Conservation (phyloP, 1,139 yeast species). For the Sugiyamaella grinbergsii region DNA sequence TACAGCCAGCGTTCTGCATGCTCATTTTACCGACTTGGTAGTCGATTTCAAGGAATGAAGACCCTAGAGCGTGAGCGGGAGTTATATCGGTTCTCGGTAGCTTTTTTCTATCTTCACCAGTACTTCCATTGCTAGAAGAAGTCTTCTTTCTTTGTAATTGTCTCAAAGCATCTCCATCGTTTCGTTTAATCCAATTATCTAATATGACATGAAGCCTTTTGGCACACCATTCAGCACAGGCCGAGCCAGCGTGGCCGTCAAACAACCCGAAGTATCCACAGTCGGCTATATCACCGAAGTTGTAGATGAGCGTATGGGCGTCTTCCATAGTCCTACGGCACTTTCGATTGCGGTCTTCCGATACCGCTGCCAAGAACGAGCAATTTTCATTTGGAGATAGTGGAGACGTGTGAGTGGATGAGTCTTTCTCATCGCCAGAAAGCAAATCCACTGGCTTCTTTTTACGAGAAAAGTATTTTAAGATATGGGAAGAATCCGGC, state of each 20-base stretch:
- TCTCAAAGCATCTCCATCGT: conserved; percentile 32
- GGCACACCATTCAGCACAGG: conserved; percentile 95
- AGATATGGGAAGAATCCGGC: conserved; percentile 20
- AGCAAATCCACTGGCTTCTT: conserved; percentile 22
- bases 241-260: conserved; percentile 98
- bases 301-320: conserved; percentile 90
- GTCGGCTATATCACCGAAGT: conserved; percentile 83
- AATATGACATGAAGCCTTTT: conserved; percentile 73
- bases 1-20: conserved; percentile 76
- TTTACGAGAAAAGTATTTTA: conserved; percentile 27
- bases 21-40: conserved; percentile 58
- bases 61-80: conserved; percentile 41
- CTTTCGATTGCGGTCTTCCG: conserved; percentile 80
- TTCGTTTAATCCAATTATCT: conserved; percentile 52
- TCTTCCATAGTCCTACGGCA: conserved; percentile 95
- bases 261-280: conserved; percentile 96
- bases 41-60: conserved; percentile 71
- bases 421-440: conserved; percentile 2
- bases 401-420: conserved; percentile 2
- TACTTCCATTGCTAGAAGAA: background rate
- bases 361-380: conserved; percentile 67
- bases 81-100: conserved; percentile 22
- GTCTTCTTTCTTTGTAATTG: conserved; percentile 10
- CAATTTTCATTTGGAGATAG: conserved; percentile 25
- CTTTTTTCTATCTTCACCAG: too few relatives aligned